Evolutionary conservation across 1,284 basidiomycete species (phyloP).

Genomic region (Ceratobasidium theobromae): DNA sequence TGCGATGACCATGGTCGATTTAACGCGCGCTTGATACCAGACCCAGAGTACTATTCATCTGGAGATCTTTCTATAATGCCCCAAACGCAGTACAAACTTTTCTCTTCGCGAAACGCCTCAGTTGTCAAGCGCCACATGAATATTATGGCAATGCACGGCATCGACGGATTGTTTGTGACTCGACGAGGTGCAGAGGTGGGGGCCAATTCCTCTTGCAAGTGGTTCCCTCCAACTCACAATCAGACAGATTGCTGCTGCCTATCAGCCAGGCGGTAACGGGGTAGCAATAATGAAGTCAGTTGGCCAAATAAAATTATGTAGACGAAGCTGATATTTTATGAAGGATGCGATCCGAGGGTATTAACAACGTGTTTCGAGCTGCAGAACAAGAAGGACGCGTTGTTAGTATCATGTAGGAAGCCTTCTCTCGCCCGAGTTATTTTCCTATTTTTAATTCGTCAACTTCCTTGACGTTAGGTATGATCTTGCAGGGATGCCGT

Average conservation of each 20-base stretch:
- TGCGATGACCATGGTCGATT: slow-evolving; percentile 51
- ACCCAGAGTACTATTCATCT: slow-evolving; percentile 53
- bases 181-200: slow-evolving; percentile 55
- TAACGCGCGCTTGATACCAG: slow-evolving; percentile 26
- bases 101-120: slow-evolving; percentile 70
- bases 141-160: slow-evolving; percentile 76
- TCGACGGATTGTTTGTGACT: slow-evolving; percentile 76
- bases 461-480: slow-evolving; percentile 54
- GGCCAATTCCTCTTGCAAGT: not conserved
- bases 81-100: slow-evolving; percentile 45
- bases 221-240: not conserved
- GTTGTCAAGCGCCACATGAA: slow-evolving; percentile 75
- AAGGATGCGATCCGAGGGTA: slow-evolving; percentile 67
- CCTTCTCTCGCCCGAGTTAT: slow-evolving; percentile 5
- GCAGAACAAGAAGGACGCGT: slow-evolving; percentile 74
- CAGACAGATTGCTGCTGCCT: slow-evolving; percentile 8
- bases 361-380: slow-evolving; percentile 65
- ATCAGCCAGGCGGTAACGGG: slow-evolving; percentile 6
- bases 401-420: slow-evolving; percentile 72
- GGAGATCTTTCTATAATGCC: slow-evolving; percentile 61
- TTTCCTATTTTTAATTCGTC: slow-evolving; percentile 18
- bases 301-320: slow-evolving; percentile 48
- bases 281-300: slow-evolving; percentile 15
- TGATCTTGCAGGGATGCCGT: slow-evolving; percentile 66
- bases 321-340: slow-evolving; percentile 47